Evolutionary conservation across 441 rosid genomes (phyloP), one percentile per base, ranked within the genome.

Genomic region (Cnidoscolus chayamansa): DNA sequence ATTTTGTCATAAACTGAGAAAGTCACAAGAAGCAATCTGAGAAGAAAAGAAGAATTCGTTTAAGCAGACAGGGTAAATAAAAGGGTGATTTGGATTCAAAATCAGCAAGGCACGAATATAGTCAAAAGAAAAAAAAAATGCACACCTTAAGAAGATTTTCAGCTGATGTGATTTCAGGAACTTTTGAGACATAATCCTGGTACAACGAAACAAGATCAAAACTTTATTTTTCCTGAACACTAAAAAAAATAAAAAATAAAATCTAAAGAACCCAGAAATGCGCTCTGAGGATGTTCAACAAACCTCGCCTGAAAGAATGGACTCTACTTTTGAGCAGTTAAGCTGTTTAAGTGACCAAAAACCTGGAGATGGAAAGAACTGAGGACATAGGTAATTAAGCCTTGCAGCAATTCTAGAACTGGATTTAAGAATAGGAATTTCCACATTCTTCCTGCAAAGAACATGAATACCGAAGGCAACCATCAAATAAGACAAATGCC

Each of bases 101-200:
- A 56, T 10, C 17, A 58, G 12, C 2, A 10, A 57, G 32, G 48
- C 63, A 37, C 17, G 51, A 47, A 32, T 17, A 25, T 58, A 59
- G 16, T 47, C 3, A n/a, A 70, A 17, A 15, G 35, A n/a, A 43
- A 56, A 64, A 35, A 53, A 30, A 25, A 16, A 30, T 7, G 63
- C 59, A 45, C 76, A 89, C 98, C 97, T 90, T 94, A 4, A 94
- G 92, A 61, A 94, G 97, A 90, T 94, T 94, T 83, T 92, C 94
- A 49, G 99, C 97, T 19, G 83, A 83, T 72, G 82, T 77, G 73
- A 81, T 83, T 80, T 79, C 82, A 78, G 76, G 67, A 40, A 74
- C 74, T 69, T 74, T 65, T 66, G 80, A 64, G 77, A 78, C 70
- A 51, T 72, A 62, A 77, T 71, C 86, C 98, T 91, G 85, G 43